Evolutionary conservation across 2,329 filamentous ascomycete species (phyloP).

Genomic region (Leptosphaerulina australis): DNA sequence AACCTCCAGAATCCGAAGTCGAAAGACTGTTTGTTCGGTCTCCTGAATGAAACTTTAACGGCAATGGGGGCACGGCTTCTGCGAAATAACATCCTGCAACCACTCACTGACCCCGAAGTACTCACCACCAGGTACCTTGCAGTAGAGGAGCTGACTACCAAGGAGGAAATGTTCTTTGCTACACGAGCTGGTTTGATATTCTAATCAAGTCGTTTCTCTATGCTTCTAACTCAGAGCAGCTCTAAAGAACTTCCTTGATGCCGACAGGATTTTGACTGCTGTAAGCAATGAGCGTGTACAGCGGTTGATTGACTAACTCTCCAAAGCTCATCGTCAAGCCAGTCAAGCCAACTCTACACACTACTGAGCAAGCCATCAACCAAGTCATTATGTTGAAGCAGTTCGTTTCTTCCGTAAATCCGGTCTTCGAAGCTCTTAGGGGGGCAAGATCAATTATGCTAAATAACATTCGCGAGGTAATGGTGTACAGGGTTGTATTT

Average conservation of each 20-base stretch:
- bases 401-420: slow-evolving; percentile 71
- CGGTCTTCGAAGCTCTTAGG: slow-evolving; percentile 70
- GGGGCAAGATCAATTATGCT: slow-evolving; percentile 70
- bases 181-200: slow-evolving; percentile 66
- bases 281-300: slow-evolving; percentile 50
- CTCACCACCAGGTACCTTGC: slow-evolving; percentile 79
- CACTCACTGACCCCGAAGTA: slow-evolving; percentile 73
- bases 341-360: slow-evolving; percentile 66
- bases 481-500: slow-evolving; percentile 12
- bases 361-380: slow-evolving; percentile 82
- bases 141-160: slow-evolving; percentile 78
- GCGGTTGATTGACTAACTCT: slow-evolving; percentile 20
- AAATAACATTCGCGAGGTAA: slow-evolving; percentile 66
- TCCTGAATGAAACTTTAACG: slow-evolving; percentile 84
- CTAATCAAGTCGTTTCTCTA: slow-evolving; percentile 11
- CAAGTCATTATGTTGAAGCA: slow-evolving; percentile 85
- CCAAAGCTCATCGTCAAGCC: slow-evolving; percentile 77
- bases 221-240: slow-evolving; percentile 49
- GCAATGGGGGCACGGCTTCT: slow-evolving; percentile 88
- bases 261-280: slow-evolving; percentile 78
- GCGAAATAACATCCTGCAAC: slow-evolving; percentile 85
- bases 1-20: slow-evolving; percentile 81
- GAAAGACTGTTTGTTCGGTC: slow-evolving; percentile 79
- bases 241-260: slow-evolving; percentile 76
- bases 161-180: slow-evolving; percentile 83